Percentiles rank a stretch among this genome's conserved stretches.
phyloP scores from a whole-genome alignment of 2,329 filamentous ascomycete species.

The Xylariomycetidae sp. region DNA sequence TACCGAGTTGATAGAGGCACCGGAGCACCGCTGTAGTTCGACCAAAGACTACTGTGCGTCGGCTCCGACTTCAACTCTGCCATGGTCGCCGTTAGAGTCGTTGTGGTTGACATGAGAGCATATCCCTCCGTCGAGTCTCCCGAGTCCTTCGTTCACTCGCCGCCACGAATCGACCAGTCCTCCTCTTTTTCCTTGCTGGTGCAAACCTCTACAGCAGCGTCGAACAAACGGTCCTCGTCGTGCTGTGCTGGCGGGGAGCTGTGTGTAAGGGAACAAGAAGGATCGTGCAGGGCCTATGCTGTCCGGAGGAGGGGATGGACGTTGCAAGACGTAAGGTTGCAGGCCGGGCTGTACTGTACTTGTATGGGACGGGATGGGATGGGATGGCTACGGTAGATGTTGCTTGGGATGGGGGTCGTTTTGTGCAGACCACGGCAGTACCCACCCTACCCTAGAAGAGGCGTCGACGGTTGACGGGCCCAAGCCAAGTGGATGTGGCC shows the following conservation, averaged over 20 bases:
- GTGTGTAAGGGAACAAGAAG: conserved; percentile 4
- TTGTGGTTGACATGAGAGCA: conserved; percentile 56
- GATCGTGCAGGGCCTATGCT: conserved; percentile 21
- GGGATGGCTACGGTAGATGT: conserved; percentile 30
- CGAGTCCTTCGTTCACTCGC: conserved; percentile 14
- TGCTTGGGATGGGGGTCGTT: conserved; percentile 26
- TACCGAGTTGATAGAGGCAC: conserved; percentile 49
- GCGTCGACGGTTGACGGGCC: conserved; percentile 24
- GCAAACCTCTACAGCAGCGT: conserved; percentile 1
- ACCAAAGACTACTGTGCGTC: conserved; percentile 51
- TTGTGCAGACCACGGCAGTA: conserved; percentile 25
- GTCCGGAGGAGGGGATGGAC: conserved; percentile 24
- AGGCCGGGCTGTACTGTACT: conserved; percentile 28
- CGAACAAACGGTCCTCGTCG: too few relatives aligned
- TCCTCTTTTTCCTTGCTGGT: conserved; percentile 5
- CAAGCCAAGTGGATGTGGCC: conserved; percentile 23
- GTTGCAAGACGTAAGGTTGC: conserved; percentile 27
- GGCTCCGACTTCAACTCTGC: conserved; percentile 57
- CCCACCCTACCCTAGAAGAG: conserved; percentile 25
- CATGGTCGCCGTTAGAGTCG: conserved; percentile 56
- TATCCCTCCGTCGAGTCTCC: conserved; percentile 29
- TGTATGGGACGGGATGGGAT: conserved; percentile 27
- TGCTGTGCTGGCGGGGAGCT: too few relatives aligned
- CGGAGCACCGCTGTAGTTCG: conserved; percentile 47
- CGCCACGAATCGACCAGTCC: conserved; percentile 9